Evolutionary conservation across 495 filamentous ascomycete genomes (phyloP).

Genomic region (Venustampulla echinocandica): DNA sequence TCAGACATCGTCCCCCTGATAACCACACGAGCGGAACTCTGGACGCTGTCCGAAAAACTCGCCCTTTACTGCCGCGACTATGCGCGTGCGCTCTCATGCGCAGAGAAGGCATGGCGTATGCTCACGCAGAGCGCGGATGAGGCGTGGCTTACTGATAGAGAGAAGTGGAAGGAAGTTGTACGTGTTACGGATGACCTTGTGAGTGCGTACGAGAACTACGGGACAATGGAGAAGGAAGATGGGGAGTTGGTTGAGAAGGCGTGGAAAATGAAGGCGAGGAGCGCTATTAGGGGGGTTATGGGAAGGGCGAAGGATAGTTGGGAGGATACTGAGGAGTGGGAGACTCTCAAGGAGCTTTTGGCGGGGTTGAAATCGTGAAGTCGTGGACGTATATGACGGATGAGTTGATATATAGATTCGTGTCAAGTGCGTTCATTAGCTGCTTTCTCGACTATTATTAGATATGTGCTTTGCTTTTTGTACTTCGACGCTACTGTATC

Average conservation of each 20-base stretch:
- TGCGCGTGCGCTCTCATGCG: conserved; percentile 61
- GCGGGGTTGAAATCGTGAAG: conserved; percentile 59
- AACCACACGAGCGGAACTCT: conserved; percentile 66
- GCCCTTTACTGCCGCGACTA: conserved; percentile 61
- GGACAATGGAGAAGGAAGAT: conserved; percentile 39
- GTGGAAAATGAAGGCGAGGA: conserved; percentile 86
- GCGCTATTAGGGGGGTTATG: conserved; percentile 69
- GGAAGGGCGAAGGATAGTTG: conserved; percentile 75
- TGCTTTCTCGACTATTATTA: no score
- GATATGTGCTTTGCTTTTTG: no score
- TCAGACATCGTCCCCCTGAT: conserved; percentile 68
- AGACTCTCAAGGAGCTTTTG: conserved; percentile 48
- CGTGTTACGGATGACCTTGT: conserved; percentile 57
- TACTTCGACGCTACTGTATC: no score
- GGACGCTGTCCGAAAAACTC: conserved; percentile 63
- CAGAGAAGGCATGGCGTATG: conserved; percentile 85
- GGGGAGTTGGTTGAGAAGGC: conserved; percentile 44
- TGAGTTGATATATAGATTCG: no score
- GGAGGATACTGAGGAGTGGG: conserved; percentile 70
- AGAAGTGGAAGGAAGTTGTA: conserved; percentile 52
- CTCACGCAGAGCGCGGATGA: conserved; percentile 41
- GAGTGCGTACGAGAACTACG: conserved; percentile 57
- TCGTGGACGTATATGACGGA: no score
- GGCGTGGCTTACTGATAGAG: conserved; percentile 38
- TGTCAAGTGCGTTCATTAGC: no score